phyloP scores from a whole-genome alignment of 2,329 filamentous ascomycete species.

The Penicillium sp. region DNA sequence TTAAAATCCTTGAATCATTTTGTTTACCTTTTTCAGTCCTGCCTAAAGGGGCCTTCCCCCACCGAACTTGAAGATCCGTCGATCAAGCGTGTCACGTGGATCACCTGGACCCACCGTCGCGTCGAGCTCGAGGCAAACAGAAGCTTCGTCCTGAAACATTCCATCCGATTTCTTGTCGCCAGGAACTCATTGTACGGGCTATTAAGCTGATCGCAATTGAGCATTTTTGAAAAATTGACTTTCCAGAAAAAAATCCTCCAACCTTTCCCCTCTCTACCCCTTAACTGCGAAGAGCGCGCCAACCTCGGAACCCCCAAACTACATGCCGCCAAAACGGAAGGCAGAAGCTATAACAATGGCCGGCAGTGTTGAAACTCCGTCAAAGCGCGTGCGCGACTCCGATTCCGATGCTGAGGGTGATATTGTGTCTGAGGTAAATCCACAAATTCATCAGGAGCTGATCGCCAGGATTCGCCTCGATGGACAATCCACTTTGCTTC shows the following conservation, averaged over 20 bases:
- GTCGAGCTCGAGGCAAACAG: slow-evolving; percentile 4
- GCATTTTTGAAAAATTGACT: background rate
- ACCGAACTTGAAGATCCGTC: slow-evolving; percentile 1
- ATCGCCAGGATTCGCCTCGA: slow-evolving; percentile 7
- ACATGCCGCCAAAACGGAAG: slow-evolving; percentile 30
- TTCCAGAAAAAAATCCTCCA: background rate
- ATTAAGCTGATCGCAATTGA: background rate
- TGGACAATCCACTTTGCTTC: background rate
- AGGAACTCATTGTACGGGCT: background rate
- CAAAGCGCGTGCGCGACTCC: slow-evolving; percentile 26
- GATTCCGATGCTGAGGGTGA: background rate
- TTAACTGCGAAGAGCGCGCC: background rate
- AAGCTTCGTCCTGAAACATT: background rate
- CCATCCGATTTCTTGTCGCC: background rate
- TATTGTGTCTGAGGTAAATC: slow-evolving; percentile 13
- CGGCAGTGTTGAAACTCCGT: slow-evolving; percentile 15
- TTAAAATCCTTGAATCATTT: background rate
- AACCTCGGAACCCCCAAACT: background rate
- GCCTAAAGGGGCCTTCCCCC: background rate
- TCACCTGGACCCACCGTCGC: slow-evolving; percentile 13
- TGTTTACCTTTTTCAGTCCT: background rate
- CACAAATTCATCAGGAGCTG: slow-evolving; percentile 3
- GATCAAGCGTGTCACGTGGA: slow-evolving; percentile 13
- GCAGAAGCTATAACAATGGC: slow-evolving; percentile 21
- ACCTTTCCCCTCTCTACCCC: background rate